Evolutionary conservation across 2,329 filamentous ascomycete genomes (phyloP).

Genomic region (Leptosphaerulina australis): DNA sequence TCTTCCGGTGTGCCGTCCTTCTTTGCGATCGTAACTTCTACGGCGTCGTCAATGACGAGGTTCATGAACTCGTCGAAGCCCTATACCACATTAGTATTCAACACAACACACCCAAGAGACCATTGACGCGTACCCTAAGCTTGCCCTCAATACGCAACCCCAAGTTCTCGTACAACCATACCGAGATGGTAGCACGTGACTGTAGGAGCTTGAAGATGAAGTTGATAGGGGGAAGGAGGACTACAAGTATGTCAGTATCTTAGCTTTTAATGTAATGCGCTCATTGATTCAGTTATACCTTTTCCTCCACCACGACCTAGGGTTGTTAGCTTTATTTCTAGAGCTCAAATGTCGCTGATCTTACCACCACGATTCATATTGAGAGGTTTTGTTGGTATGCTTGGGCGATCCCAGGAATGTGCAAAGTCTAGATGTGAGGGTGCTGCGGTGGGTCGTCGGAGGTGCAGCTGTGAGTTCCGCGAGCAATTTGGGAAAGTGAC

Average conservation of each 20-base stretch:
- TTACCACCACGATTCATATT: constrained; percentile 16
- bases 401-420: constrained; percentile 4
- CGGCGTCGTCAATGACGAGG: constrained; percentile 90
- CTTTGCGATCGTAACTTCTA: constrained; percentile 85
- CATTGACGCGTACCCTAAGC: constrained; percentile 71
- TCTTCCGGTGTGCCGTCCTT: constrained; percentile 76
- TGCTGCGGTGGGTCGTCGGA: constrained; percentile 23
- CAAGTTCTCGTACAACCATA: constrained; percentile 98
- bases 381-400: neutral
- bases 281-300: constrained; percentile 31
- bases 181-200: constrained; percentile 81
- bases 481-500: constrained; percentile 40
- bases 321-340: constrained; percentile 41
- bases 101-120: neutral
- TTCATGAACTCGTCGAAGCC: constrained; percentile 99
- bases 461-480: constrained; percentile 29
- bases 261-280: constrained; percentile 10
- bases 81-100: constrained; percentile 54
- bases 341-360: neutral
- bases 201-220: constrained; percentile 94
- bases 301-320: constrained; percentile 62
- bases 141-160: constrained; percentile 94
- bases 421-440: constrained; percentile 8
- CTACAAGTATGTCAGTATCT: constrained; percentile 42
- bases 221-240: constrained; percentile 78